phyloP scores from a whole-genome alignment of 345 rosid species.

The Stellera chamaejasme region DNA sequence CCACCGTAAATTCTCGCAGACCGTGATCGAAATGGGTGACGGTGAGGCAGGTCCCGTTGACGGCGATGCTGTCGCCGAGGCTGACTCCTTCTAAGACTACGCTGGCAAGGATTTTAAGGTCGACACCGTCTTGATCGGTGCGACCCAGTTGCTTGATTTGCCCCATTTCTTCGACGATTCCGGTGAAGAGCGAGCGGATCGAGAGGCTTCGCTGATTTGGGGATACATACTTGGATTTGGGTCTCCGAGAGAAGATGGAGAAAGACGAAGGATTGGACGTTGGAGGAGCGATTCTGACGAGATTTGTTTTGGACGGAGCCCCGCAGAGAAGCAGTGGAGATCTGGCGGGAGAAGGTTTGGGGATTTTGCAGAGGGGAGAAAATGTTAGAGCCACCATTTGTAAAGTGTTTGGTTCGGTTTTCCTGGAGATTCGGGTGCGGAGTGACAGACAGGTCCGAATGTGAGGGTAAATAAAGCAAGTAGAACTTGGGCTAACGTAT shows the following conservation, averaged over 20 bases:
- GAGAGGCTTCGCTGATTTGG: slow-evolving; percentile 14
- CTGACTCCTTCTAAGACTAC: slow-evolving; percentile 56
- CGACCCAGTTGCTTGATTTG: slow-evolving; percentile 43
- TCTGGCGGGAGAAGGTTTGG: slow-evolving; percentile 11
- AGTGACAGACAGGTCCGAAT: neutral
- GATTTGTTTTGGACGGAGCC: slow-evolving; percentile 5
- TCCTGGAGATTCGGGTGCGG: neutral
- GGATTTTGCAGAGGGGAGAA: slow-evolving; percentile 11
- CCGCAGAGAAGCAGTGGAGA: slow-evolving; percentile 2
- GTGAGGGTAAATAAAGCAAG: neutral
- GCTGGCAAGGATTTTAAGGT: slow-evolving; percentile 49
- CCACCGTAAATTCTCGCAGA: slow-evolving; percentile 51
- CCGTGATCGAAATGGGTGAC: slow-evolving; percentile 52
- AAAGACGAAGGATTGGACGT: slow-evolving; percentile 15
- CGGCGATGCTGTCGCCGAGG: slow-evolving; percentile 82
- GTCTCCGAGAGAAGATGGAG: slow-evolving; percentile 16
- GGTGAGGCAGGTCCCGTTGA: slow-evolving; percentile 82
- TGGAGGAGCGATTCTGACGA: slow-evolving; percentile 19
- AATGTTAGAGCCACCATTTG: slow-evolving; percentile 26
- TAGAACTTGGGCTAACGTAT: neutral
- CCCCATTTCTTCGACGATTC: slow-evolving; percentile 88
- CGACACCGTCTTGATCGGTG: slow-evolving; percentile 52
- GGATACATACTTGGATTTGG: slow-evolving; percentile 11
- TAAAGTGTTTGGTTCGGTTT: neutral
- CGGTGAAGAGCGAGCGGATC: slow-evolving; percentile 62